Conservation (phyloP, 352 stramenopile species). For the Phytophthora melonis region DNA sequence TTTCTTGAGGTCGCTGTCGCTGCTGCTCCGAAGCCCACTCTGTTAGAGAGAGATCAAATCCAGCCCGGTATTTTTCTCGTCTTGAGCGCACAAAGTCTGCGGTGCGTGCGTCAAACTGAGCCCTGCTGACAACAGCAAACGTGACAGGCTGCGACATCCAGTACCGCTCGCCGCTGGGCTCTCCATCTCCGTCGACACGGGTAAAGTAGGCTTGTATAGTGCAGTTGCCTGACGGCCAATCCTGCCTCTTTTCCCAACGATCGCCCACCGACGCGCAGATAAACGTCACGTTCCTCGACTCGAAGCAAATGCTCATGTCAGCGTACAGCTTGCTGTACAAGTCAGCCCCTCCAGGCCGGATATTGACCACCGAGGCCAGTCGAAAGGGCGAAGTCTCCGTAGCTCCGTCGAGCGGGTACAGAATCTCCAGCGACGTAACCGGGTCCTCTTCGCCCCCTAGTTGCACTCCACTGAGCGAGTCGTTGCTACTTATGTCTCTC, state of each 20-base stretch:
- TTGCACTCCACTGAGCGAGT: not conserved
- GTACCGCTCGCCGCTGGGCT: not conserved
- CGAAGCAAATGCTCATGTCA: conserved; percentile 4
- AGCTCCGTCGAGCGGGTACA: conserved; percentile 15
- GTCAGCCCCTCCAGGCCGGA: not conserved
- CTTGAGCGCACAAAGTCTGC: not conserved
- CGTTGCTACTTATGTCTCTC: not conserved
- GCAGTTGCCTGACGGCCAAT: conserved; percentile 31
- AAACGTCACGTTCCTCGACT: conserved; percentile 1
- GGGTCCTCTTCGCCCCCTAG: not conserved
- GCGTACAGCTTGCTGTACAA: not conserved
- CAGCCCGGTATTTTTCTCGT: not conserved
- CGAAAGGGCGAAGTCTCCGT: conserved; percentile 5
- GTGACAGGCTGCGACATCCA: not conserved
- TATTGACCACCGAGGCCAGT: not conserved
- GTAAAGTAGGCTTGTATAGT: not conserved
- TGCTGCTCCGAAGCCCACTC: not conserved
- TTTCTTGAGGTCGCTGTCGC: not conserved
- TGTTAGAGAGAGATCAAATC: not conserved
- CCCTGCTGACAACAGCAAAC: not conserved
- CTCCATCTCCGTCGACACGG: not conserved
- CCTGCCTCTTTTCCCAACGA: not conserved
- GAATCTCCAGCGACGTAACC: not conserved
- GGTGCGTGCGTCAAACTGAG: not conserved
- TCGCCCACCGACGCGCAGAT: not conserved